Evolutionary conservation across 164 flowering plant genomes (phyloP), one percentile per base, ranked within the genome.

Genomic region (Umbilicus rupestris): DNA sequence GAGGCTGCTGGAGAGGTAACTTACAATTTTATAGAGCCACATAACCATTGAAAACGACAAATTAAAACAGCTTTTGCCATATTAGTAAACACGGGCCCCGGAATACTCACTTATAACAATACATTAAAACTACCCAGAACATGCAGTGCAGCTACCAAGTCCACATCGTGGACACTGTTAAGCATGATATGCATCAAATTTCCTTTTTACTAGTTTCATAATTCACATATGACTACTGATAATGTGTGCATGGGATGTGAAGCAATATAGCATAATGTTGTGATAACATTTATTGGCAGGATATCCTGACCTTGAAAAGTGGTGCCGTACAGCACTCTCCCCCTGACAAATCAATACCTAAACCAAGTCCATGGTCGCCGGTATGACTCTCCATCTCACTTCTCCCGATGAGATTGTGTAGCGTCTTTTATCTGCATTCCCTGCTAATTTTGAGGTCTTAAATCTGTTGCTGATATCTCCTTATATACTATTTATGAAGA

Each of bases 341-440:
- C 8, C 80, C 90, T 2, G 92, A 87, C 63, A 91, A 88, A 76
- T 63, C 86, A 76, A 57, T 72, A 31, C 87, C 84, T 63, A 92
- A 89, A 74, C 97, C 97, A 29, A 68, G 92, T 75, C 99, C 99
- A 55, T 94, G 95, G 92, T 94, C 99, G 20, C 99, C 99, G 84
- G 99, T 94, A 89, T 74, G 83, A 22, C 46, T 58, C 52, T 66
- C 6, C 41, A 33, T 66, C 19, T 47, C 26, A 28, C 10, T 22
- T 26, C 42, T 47, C 11, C 17, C n/a, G 17, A 0, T 70, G 7
- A 33, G 1, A 35, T 33, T 24, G 20, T 70, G 45, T 39, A 12
- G n/a, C 7, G 6, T 15, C 49, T 16, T 17, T 10, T 5, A 0
- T 42, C 19, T 60, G 49, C 60, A n/a, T 29, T 22, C 3, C n/a